Base-by-base conservation (phyloP, 305 asterid species). In the Fraxinus velutina region DNA sequence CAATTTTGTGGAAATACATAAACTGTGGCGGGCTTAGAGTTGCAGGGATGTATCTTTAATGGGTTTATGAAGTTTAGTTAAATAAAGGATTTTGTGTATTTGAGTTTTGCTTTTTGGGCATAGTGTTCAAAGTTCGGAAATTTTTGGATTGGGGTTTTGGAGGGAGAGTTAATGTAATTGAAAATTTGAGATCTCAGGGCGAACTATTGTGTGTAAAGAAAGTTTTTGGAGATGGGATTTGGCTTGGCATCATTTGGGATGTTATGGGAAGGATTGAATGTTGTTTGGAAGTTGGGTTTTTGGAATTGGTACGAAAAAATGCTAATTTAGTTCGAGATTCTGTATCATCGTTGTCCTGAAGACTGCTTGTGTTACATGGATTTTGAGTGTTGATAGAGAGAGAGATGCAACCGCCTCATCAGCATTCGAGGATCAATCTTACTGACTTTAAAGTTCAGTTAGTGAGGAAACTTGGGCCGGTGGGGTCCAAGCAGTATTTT, bases 371-470 rank as follows among this genome's bases (percentile, higher is more conserved):
- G 86, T 85, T 88, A 42, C 79, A 85, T 90, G 92, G 88, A 85
- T 66, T 85, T 88, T 86, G 84, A 86, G 87, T 84, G 29, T 72
- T 90, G 90, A 66, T 68, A 44, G 32, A 85, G 85, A 34, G 85
- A 83, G 85, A 83, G 88, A 94, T 95, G 98, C 91, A 92, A 81
- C 93, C 94, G 15, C 93, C 96, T 79, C 86, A 84, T 86, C 97
- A 90, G 85, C 91, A 86, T 86, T 87, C 97, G 10, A 92, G 97
- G 81, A 85, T 91, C 90, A 89, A 91, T 91, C 94, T 91, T 68
- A 86, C 85, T 19, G 99, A 92, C 87, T 79, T 92, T 91, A 93
- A 91, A 89, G 88, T 92, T 84, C 95, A 88, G 82, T 75, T 95
- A 77, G 89, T 89, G 84, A 92, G 89, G 90, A 95, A 89, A 81